Conservation (phyloP, 2,329 filamentous ascomycete genomes). For the Ophiostoma fasciatum region DNA sequence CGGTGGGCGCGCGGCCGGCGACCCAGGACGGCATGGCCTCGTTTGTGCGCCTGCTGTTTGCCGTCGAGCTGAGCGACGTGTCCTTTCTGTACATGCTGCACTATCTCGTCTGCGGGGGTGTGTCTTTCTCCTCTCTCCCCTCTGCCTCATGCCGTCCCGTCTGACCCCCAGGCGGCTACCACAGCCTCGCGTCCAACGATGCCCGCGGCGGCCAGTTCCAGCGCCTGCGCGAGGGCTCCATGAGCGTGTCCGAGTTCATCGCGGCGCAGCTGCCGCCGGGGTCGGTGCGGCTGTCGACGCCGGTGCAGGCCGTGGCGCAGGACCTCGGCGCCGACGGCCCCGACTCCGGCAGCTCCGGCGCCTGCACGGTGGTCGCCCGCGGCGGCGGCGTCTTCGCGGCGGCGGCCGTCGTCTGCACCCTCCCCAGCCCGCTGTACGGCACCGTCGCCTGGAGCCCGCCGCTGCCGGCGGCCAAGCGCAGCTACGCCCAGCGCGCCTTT, state of each 20-base stretch:
- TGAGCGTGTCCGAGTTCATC: conserved; percentile 15
- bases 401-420: conserved; percentile 7
- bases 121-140: no score
- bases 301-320: conserved; percentile 5
- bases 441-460: conserved; percentile 30
- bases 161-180: no score
- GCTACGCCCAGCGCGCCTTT: conserved; percentile 22
- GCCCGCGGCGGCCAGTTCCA: conserved; percentile 40
- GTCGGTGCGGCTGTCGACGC: conserved; percentile 1
- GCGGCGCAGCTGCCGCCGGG: conserved; percentile 1
- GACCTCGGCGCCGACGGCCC: background rate
- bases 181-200: no score
- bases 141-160: no score
- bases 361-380: background rate
- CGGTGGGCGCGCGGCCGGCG: no score
- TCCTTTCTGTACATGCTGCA: no score
- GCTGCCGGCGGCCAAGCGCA: conserved; percentile 16
- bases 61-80: no score
- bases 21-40: no score
- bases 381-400: conserved; percentile 3
- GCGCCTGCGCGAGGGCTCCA: conserved; percentile 31
- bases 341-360: background rate
- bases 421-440: conserved; percentile 7
- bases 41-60: no score
- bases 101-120: no score